phyloP scores from a whole-genome alignment of 257 asterid species.

The Marsdenia floribunda region DNA sequence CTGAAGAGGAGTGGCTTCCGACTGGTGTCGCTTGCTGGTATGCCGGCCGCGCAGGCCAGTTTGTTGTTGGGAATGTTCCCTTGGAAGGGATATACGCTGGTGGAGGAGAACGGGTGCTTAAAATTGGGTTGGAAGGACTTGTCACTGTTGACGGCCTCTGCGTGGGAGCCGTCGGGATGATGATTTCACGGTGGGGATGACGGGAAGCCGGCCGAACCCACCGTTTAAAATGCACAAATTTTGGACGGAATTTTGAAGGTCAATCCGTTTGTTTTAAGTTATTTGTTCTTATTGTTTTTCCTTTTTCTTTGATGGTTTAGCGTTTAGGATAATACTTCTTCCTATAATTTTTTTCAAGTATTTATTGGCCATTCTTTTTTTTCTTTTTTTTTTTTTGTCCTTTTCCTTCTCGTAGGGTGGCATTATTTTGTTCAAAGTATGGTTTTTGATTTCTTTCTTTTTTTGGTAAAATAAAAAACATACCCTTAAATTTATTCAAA shows the following conservation, averaged over 20 bases:
- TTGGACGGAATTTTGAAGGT: not conserved
- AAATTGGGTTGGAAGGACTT: conserved; percentile 90
- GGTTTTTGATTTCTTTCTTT: too few species aligned
- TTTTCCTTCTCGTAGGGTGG: too few species aligned
- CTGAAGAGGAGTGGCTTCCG: conserved; percentile 50
- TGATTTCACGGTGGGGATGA: not conserved
- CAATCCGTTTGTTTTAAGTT: not conserved
- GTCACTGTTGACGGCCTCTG: conserved; percentile 82
- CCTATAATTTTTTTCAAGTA: not conserved
- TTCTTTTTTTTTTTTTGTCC: too few species aligned
- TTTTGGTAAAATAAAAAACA: too few species aligned
- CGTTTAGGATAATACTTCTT: not conserved
- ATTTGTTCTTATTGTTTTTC: not conserved
- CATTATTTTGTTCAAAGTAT: too few species aligned
- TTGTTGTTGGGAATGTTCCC: conserved; percentile 90
- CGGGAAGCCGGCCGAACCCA: not conserved
- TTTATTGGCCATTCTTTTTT: not conserved
- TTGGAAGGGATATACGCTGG: conserved; percentile 81
- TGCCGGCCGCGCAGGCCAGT: conserved; percentile 73
- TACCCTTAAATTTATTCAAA: too few species aligned
- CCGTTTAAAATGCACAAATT: not conserved
- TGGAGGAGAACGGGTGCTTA: conserved; percentile 78
- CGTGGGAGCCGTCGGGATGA: conserved; percentile 72
- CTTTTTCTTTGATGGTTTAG: not conserved
- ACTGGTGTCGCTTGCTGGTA: conserved; percentile 74